Evolutionary conservation across 345 rosid species (phyloP).

Genomic region (Syzygium oleosum): DNA sequence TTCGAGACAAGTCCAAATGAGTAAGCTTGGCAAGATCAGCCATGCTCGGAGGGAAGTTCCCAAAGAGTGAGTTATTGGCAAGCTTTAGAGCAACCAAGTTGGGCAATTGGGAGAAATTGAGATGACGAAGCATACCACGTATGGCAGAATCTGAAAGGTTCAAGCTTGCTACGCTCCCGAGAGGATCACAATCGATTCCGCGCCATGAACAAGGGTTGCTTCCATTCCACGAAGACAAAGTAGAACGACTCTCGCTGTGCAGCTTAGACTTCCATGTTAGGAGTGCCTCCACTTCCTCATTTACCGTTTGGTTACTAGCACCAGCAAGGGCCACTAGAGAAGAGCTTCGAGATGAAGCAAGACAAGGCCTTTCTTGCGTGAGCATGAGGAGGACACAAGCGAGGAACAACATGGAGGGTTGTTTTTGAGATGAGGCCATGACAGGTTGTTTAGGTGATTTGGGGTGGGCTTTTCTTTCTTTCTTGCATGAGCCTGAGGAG

Average conservation of each 20-base stretch:
- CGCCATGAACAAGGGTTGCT: constrained; percentile 5
- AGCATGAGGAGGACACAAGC: neutral
- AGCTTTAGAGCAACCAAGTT: neutral
- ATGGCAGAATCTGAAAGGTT: neutral
- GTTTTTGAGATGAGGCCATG: no score
- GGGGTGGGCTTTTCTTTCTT: no score
- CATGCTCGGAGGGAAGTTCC: neutral
- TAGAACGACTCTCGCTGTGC: neutral
- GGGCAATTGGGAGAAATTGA: constrained; percentile 4
- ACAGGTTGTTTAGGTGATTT: no score
- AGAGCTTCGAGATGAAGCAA: neutral
- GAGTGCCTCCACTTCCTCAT: constrained; percentile 6
- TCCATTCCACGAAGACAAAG: constrained; percentile 6
- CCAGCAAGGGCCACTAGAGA: no score
- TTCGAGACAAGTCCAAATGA: neutral
- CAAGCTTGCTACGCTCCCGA: neutral
- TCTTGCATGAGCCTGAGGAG: no score
- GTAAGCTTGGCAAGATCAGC: neutral
- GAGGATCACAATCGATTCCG: constrained; percentile 1
- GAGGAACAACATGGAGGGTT: no score
- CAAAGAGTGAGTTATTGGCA: neutral
- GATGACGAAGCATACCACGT: neutral
- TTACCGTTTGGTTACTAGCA: neutral
- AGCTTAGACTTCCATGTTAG: constrained; percentile 14
- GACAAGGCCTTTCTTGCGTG: no score